A percentile compares a stretch with the other conserved stretches of the same genome.
Evolutionary conservation across 2,329 filamentous ascomycete genomes (phyloP).

Genomic region (Venturia asperata): DNA sequence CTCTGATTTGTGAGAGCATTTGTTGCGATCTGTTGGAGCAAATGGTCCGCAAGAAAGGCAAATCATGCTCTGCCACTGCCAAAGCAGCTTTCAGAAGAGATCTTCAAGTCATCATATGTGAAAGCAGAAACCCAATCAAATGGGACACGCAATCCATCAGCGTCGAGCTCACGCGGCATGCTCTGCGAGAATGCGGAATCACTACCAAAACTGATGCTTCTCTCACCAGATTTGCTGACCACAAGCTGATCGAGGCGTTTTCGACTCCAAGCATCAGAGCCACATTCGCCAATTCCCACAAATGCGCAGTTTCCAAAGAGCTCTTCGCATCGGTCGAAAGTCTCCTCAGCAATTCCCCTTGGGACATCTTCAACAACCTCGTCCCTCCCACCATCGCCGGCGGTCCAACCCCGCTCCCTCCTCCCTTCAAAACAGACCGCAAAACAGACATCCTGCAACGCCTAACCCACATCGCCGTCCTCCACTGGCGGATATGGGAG

Average conservation of each 20-base stretch:
- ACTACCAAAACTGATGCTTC: conserved; percentile 3
- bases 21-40: conserved; percentile 23
- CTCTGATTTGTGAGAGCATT: conserved; percentile 43
- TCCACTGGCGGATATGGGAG: conserved; percentile 89
- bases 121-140: conserved; percentile 26
- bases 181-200: conserved; percentile 28
- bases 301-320: conserved; percentile 26
- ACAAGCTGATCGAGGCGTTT: neutral
- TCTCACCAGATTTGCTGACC: conserved; percentile 1
- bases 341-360: conserved; percentile 33
- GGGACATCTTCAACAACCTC: conserved; percentile 39
- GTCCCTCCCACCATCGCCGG: conserved; percentile 9
- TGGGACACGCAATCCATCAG: conserved; percentile 38
- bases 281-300: conserved; percentile 29
- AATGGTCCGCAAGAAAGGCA: conserved; percentile 10
- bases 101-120: conserved; percentile 22
- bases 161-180: conserved; percentile 40
- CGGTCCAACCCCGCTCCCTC: neutral
- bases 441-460: conserved; percentile 65
- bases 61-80: neutral
- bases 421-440: conserved; percentile 24
- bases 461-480: conserved; percentile 71
- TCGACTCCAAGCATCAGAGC: conserved; percentile 16
- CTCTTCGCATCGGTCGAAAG: conserved; percentile 27
- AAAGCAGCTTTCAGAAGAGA: conserved; percentile 5